These are phyloP conservation scores for Xerocomus brunneocitrinus DNA, from an alignment of 768 basidiomycete genomes.

Conservation along the genomic window DNA sequence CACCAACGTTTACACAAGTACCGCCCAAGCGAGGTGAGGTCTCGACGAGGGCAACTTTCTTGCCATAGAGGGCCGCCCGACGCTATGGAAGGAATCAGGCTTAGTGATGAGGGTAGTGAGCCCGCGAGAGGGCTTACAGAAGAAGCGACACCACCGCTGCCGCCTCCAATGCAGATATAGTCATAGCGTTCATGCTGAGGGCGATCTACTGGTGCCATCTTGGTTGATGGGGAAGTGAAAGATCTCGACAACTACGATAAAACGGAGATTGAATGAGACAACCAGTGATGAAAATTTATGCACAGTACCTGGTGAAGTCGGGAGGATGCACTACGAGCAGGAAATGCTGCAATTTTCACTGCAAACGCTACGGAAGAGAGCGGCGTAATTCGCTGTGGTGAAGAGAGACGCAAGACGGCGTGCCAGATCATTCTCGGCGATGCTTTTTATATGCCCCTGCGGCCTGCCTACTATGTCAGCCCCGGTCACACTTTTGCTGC, in stretches of 20 bases:
- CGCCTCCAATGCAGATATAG: slow-evolving; percentile 86
- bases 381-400: slow-evolving; percentile 10
- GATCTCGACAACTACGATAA: slow-evolving; percentile 43
- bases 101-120: neutral
- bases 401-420: slow-evolving; percentile 1
- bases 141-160: slow-evolving; percentile 87
- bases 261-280: neutral
- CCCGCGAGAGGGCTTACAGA: slow-evolving; percentile 51
- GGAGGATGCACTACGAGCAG: slow-evolving; percentile 5
- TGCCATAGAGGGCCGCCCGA: slow-evolving; percentile 87
- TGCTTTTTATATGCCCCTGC: slow-evolving; percentile 15
- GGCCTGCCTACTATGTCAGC: slow-evolving; percentile 23
- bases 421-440: slow-evolving; percentile 10
- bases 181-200: slow-evolving; percentile 70
- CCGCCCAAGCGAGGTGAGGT: slow-evolving; percentile 73
- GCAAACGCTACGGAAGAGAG: slow-evolving; percentile 2
- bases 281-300: neutral
- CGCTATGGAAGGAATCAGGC: slow-evolving; percentile 45
- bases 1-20: slow-evolving; percentile 97
- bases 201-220: slow-evolving; percentile 70
- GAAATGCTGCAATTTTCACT: slow-evolving; percentile 13
- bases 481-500: too few relatives aligned
- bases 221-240: slow-evolving; percentile 37
- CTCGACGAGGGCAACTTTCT: slow-evolving; percentile 90
- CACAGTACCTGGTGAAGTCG: slow-evolving; percentile 27